Base-by-base conservation (phyloP, 1,284 basidiomycete genomes). In the Papiliotrema laurentii region DNA sequence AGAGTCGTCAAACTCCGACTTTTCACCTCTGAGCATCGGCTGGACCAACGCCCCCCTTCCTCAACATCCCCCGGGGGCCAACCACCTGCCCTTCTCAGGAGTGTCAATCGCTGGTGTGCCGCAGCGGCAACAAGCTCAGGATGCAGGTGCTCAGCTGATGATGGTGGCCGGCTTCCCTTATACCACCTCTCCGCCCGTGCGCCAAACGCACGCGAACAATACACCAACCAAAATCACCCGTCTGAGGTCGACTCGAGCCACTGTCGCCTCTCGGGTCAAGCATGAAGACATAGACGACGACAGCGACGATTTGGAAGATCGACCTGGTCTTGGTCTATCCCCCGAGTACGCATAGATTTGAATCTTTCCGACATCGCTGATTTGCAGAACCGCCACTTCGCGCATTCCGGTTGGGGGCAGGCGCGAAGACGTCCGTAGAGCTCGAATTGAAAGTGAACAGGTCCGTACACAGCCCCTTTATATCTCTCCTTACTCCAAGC, bases 401-500 rank as follows among this genome's bases (percentile, higher is more conserved):
- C 21, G 5, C 27, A 33, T 22, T n/a, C n/a, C n/a, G 11, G 11
- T 22, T 22, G 5, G 16, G 22, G 11, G 21, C 16, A 30, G 24
- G 22, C 43, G 43, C 4, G 61, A 64, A 28, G 64, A 60, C n/a
- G 47, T 62, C 10, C 58, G 63, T 13, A 54, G 53, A 36, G 55
- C 58, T 2, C 55, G 68, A 16, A 68, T 70, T 36, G 56, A 64
- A 41, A 60, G 58, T 44, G 68, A 70, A 54, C 66, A 70, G 62
- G 68, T 70, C 50, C 60, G 67, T 48, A 18, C 24, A 22, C 34
- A 19, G 5, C 34, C 21, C 14, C 14, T 6, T 19, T 5, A 6
- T 35, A 19, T 35, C 34, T n/a, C 5, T 5, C 34, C 14, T 16
- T 35, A 16, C 5, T 35, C 34, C 34, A 35, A n/a, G 16, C 21